Evolutionary conservation across 1,284 basidiomycete species (phyloP).

Genomic region (Ceratobasidium sp.): DNA sequence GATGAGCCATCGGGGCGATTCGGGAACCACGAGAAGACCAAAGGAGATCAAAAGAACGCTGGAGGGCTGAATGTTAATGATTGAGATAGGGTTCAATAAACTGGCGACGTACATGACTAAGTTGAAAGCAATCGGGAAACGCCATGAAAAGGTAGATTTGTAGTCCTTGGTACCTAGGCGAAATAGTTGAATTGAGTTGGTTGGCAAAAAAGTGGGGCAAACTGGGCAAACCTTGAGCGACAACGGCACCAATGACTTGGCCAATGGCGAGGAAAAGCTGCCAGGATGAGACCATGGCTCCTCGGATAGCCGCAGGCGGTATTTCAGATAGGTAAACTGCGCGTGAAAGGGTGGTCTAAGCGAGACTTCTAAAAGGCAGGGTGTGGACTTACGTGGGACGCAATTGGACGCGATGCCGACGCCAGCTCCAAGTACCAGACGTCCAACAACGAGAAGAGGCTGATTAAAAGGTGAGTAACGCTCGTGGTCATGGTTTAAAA

Average conservation of each 20-base stretch:
- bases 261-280: slow-evolving; percentile 56
- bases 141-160: slow-evolving; percentile 47
- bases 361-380: neutral
- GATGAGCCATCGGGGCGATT: slow-evolving; percentile 52
- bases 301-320: slow-evolving; percentile 54
- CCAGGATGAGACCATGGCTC: slow-evolving; percentile 52
- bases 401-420: slow-evolving; percentile 53
- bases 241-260: slow-evolving; percentile 54
- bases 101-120: slow-evolving; percentile 52
- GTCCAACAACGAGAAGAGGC: slow-evolving; percentile 52
- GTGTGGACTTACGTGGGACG: neutral
- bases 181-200: neutral
- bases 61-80: slow-evolving; percentile 25
- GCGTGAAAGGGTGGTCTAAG: slow-evolving; percentile 43
- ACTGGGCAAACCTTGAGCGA: slow-evolving; percentile 49
- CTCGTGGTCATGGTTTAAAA: neutral
- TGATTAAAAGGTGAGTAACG: slow-evolving; percentile 12
- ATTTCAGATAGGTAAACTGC: slow-evolving; percentile 55
- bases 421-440: slow-evolving; percentile 53
- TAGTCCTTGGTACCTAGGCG: slow-evolving; percentile 41
- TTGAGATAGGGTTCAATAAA: neutral
- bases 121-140: slow-evolving; percentile 55
- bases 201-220: slow-evolving; percentile 7
- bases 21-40: slow-evolving; percentile 42
- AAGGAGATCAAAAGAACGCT: slow-evolving; percentile 51